Evolutionary conservation across 768 basidiomycete genomes (phyloP), one percentile per base, ranked within the genome.

Genomic region (Suillus brevipes): DNA sequence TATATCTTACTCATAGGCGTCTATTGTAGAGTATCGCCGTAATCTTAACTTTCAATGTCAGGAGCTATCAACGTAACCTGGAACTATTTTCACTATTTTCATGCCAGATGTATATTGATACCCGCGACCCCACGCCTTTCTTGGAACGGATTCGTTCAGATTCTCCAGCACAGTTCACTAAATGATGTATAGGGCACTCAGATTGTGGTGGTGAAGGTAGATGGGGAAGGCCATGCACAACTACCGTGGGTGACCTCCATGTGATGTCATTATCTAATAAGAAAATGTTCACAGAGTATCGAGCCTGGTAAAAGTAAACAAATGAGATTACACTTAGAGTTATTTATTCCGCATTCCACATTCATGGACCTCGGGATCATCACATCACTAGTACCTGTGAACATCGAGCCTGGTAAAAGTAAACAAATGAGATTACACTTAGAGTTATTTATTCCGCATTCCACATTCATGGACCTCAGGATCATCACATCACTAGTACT

Each of bases 161-260:
- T 28, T 28, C 28, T 28, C 28, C 28, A 28, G 28, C 28, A 28
- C 28, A 28, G 28, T 28, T 28, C 28, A 28, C 28, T 28, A 28
- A 28, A 69, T 31, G 45, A 59, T 59, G 65, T 47, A 69, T 65
- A 91, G 90, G 87, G 86, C n/a, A 88, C 87, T 3, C 82, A 87
- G 64, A 74, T 89, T 18, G 78, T 89, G 28, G 75, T 77, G 3
- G 82, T 91, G 62, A 76, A 76, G 53, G 77, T 84, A 28, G 86
- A 86, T 60, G 78, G 77, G 23, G 73, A 76, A 62, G 73, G 69
- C 31, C 79, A 72, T 4, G 78, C 85, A 42, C 84, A 78, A 61
- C 75, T 90, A 43, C 89, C 89, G 89, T 90, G 78, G 72, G 88
- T 77, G 34, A 23, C 61, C 57, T 50, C 42, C 57, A 53, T 25